Percentiles rank a stretch among this genome's conserved stretches.
These are phyloP conservation scores for Dothideomycetes sp. DNA, from an alignment of 2,329 filamentous ascomycete species.

Conservation along the genomic window DNA sequence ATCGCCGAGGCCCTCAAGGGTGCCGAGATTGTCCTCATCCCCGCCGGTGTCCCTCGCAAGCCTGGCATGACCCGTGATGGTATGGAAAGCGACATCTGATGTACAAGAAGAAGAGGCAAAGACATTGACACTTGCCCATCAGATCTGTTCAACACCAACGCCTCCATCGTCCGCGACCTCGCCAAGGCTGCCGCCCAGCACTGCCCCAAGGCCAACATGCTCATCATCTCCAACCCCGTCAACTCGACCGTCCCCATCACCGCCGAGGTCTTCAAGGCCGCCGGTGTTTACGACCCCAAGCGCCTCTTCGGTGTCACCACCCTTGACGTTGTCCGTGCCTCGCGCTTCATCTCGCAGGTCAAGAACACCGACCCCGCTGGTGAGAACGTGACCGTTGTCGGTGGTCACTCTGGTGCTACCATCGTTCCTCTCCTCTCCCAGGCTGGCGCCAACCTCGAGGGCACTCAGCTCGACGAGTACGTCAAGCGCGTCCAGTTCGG, in stretches of 20 bases:
- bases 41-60: constrained; percentile 96
- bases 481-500: constrained; percentile 96
- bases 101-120: background rate
- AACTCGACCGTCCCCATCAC: constrained; percentile 99
- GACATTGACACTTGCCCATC: constrained; percentile 6
- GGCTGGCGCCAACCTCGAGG: constrained; percentile 76
- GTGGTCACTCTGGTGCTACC: constrained; percentile 95
- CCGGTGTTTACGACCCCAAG: constrained; percentile 97
- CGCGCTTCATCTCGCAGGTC: constrained; percentile 93
- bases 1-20: constrained; percentile 73
- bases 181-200: constrained; percentile 88
- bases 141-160: constrained; percentile 99
- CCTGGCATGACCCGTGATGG: constrained; percentile 98
- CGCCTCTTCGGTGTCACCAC: constrained; percentile 99
- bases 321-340: constrained; percentile 95
- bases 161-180: constrained; percentile 96
- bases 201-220: constrained; percentile 84
- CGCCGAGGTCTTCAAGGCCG: constrained; percentile 91
- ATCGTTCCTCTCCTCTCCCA: constrained; percentile 97
- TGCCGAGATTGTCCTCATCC: constrained; percentile 91
- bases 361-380: constrained; percentile 82
- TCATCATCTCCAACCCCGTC: constrained; percentile 98
- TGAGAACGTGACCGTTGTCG: constrained; percentile 92
- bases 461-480: constrained; percentile 64
- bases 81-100: constrained; percentile 33